Percentiles rank a stretch among this genome's conserved stretches.
Evolutionary conservation across 176 grass and related monocot species (phyloP).

Genomic region (maize (Zea mays)): DNA sequence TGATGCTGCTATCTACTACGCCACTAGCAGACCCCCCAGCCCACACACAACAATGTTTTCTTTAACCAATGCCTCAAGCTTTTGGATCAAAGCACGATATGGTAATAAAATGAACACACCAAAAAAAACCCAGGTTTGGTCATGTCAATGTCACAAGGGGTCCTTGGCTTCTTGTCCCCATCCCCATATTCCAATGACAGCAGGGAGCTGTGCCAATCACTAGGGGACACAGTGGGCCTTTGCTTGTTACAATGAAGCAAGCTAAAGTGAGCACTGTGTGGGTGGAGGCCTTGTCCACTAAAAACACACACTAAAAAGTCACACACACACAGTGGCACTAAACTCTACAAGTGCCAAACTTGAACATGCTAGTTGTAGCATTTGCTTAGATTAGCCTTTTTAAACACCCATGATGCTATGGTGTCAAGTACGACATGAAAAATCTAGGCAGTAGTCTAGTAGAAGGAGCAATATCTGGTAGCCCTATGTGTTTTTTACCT

Average conservation of each 20-base stretch:
- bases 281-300: conserved; percentile 33
- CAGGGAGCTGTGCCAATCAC: conserved; percentile 47
- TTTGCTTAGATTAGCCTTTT: conserved; percentile 36
- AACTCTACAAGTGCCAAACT: conserved; percentile 41
- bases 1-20: conserved; percentile 44
- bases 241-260: conserved; percentile 54
- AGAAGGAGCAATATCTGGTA: conserved; percentile 29
- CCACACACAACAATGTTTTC: conserved; percentile 40
- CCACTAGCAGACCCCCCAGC: conserved; percentile 30
- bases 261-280: conserved; percentile 47
- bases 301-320: conserved; percentile 21
- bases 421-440: neutral
- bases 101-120: conserved; percentile 13
- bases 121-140: conserved; percentile 52
- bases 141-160: conserved; percentile 49
- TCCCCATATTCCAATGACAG: conserved; percentile 44
- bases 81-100: neutral
- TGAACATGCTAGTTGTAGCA: conserved; percentile 45
- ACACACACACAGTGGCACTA: conserved; percentile 23
- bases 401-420: conserved; percentile 24
- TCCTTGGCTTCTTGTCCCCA: conserved; percentile 8
- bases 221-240: conserved; percentile 54
- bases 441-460: neutral
- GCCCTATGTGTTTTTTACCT: conserved; percentile 32
- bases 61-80: conserved; percentile 52